Conservation (phyloP, 2,329 filamentous ascomycete species). For the Macrophomina phaseolina region DNA sequence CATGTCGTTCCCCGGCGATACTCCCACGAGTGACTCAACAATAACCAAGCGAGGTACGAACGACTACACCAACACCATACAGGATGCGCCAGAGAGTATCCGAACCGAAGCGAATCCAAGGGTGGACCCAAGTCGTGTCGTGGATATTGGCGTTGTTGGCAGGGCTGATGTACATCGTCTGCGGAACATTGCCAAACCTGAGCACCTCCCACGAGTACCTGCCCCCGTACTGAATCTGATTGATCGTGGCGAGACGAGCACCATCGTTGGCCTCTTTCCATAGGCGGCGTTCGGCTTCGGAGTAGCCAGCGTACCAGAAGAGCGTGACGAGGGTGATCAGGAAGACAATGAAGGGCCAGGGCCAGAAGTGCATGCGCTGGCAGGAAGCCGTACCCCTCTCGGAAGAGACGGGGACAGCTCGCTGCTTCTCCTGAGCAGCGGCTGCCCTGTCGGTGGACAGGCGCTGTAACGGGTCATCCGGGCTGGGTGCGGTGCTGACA, state of each 20-base stretch:
- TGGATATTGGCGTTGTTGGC: neutral
- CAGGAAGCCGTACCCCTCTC: neutral
- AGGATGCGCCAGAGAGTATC: neutral
- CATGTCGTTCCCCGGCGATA: neutral
- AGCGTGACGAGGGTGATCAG: neutral
- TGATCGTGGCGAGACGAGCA: neutral
- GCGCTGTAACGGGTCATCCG: no score
- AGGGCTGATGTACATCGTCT: neutral
- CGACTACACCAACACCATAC: neutral
- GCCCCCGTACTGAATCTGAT: neutral
- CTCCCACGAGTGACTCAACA: neutral
- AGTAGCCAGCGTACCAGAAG: neutral
- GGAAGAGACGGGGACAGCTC: no score
- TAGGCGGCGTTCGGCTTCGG: neutral
- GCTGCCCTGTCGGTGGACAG: no score
- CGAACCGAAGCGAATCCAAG: neutral
- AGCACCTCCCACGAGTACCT: neutral
- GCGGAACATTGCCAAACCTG: neutral
- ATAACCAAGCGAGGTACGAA: neutral
- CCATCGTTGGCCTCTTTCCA: conserved; percentile 4
- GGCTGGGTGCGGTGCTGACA: no score
- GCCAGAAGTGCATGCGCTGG: neutral
- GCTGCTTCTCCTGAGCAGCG: no score
- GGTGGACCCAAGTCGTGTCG: neutral
- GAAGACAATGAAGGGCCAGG: neutral